Evolutionary conservation across 73 alveolate genomes (phyloP).

Genomic region (Durusdinium trenchii): DNA sequence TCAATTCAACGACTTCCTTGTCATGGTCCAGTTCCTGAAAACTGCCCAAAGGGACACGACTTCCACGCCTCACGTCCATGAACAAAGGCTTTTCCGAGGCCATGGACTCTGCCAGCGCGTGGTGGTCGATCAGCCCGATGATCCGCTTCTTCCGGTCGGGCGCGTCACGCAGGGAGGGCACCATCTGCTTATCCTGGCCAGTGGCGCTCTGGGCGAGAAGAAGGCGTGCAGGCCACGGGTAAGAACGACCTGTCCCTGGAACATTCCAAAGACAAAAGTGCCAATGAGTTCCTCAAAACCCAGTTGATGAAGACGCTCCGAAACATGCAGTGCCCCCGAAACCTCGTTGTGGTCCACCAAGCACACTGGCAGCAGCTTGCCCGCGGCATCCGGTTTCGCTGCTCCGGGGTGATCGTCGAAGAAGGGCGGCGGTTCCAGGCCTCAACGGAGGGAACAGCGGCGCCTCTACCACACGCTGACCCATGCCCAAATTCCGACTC

Average conservation of each 20-base stretch:
- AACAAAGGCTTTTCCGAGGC: slow-evolving; percentile 73
- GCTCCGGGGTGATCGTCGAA: slow-evolving; percentile 85
- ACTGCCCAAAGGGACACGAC: too few species aligned
- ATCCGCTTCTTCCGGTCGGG: slow-evolving; percentile 84
- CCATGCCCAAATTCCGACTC: not conserved
- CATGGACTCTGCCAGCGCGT: slow-evolving; percentile 89
- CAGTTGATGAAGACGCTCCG: not conserved
- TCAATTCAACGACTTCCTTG: too few species aligned
- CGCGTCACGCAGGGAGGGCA: slow-evolving; percentile 75
- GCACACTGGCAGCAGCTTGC: slow-evolving; percentile 21
- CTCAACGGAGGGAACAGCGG: not conserved
- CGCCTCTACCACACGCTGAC: not conserved
- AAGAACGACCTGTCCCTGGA: not conserved
- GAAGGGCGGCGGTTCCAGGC: slow-evolving; percentile 62
- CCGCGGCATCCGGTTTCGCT: slow-evolving; percentile 27
- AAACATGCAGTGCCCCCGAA: not conserved
- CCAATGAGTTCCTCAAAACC: not conserved
- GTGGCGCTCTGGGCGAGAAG: not conserved
- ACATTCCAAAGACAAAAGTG: not conserved
- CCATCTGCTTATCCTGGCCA: slow-evolving; percentile 83
- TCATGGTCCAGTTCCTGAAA: too few species aligned
- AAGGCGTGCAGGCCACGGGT: not conserved
- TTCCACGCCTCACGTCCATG: slow-evolving; percentile 65
- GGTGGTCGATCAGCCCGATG: slow-evolving; percentile 86
- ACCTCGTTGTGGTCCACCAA: slow-evolving; percentile 85